Evolutionary conservation across 768 basidiomycete species (phyloP), one percentile per base, ranked within the genome.

Genomic region (Leccinum imitatum): DNA sequence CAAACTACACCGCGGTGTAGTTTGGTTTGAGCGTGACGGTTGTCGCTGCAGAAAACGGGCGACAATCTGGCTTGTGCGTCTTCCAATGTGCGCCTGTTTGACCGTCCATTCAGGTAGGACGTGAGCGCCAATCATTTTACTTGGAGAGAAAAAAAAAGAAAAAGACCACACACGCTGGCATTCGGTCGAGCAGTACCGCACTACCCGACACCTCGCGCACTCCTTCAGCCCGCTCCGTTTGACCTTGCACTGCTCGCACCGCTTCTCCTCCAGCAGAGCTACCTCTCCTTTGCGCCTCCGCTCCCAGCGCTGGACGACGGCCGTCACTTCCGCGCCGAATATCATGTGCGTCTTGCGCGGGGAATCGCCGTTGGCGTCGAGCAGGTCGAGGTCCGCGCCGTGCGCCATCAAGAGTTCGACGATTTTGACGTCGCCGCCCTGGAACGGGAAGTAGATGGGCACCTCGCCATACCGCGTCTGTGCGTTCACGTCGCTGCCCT

Each of bases 151-250:
- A 41, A 7, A 30, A 7, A 10, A 3, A 2, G 3, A 35, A 15
- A 23, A 37, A 21, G 33, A 51, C 17, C 19, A 71, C 82, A 4
- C 64, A 83, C 85, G 71, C 69, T 86, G 86, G 61, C 86, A 85
- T 33, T 78, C 79, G 1, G 70, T 63, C 6, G 83, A 84, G 57
- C 85, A 87, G 61, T 87, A 87, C 23, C 79, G 70, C 5, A 73
- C 75, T 1, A 80, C 66, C 15, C 75, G 76, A 53, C 85, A 86
- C 30, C 72, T 71, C 3, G 69, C 61, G 55, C 85, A 84, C 53
- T 70, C 72, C 65, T 74, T 81, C 58, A 84, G 58, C 17, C 71
- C 60, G n/a, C 39, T 68, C 15, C 62, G 70, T 47, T 67, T 65
- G 25, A 63, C 63, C 54, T 63, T 68, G 58, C 79, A 81, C 4